These are phyloP conservation scores for Hypoxylon sp. DNA, from an alignment of 2,329 filamentous ascomycete species.

Conservation along the genomic window DNA sequence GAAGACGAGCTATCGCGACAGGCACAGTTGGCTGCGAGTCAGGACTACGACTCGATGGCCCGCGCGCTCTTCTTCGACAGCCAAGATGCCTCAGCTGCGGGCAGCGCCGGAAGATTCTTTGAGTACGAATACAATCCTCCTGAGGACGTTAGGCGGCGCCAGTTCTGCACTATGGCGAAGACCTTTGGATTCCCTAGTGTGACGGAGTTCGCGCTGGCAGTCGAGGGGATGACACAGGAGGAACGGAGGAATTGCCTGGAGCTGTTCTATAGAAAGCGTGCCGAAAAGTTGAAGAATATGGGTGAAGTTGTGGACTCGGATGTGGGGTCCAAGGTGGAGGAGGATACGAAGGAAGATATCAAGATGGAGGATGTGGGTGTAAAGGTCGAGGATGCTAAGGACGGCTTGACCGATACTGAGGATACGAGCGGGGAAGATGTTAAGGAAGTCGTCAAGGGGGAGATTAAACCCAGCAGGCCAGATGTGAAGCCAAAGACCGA, in stretches of 20 bases:
- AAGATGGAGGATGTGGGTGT: conserved; percentile 25
- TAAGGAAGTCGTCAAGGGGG: conserved; percentile 24
- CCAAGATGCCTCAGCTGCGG: conserved; percentile 55
- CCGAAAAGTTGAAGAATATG: conserved; percentile 63
- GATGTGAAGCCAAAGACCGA: conserved; percentile 38
- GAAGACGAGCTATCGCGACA: conserved; percentile 86
- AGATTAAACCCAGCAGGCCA: conserved; percentile 17
- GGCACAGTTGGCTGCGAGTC: conserved; percentile 72
- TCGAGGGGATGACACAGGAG: conserved; percentile 91
- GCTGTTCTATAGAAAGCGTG: conserved; percentile 80
- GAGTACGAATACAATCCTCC: conserved; percentile 78
- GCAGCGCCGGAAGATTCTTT: conserved; percentile 44
- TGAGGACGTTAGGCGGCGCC: conserved; percentile 78
- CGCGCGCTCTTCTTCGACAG: conserved; percentile 72
- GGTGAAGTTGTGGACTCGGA: conserved; percentile 45
- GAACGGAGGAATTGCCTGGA: conserved; percentile 84
- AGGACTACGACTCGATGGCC: conserved; percentile 65
- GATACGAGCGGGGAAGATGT: conserved; percentile 25
- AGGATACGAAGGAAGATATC: conserved; percentile 19
- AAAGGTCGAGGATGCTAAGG: conserved; percentile 16
- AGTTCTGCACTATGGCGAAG: conserved; percentile 92
- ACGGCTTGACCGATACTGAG: conserved; percentile 14
- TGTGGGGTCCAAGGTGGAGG: conserved; percentile 25
- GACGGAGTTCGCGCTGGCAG: conserved; percentile 88
- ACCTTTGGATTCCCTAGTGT: conserved; percentile 82